Evolutionary conservation across 331 rosid species (phyloP).

Genomic region (Cucumis variabilis): DNA sequence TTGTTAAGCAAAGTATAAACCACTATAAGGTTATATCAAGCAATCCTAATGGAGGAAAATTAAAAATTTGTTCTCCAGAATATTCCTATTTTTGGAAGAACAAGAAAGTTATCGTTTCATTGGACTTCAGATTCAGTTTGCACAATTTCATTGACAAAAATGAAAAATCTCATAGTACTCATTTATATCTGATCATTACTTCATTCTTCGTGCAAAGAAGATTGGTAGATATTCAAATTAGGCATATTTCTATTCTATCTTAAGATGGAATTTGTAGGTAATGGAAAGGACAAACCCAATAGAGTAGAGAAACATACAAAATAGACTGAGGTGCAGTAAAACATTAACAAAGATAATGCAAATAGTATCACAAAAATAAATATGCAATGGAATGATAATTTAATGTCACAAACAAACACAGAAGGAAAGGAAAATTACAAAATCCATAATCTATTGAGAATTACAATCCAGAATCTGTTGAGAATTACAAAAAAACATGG

Average conservation of each 20-base stretch:
- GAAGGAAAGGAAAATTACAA: too few relatives aligned
- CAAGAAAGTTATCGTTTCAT: neutral
- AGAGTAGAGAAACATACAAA: neutral
- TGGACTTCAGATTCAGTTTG: neutral
- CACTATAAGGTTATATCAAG: too few relatives aligned
- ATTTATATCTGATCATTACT: neutral
- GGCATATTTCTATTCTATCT: slow-evolving; percentile 6
- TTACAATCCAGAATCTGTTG: too few relatives aligned
- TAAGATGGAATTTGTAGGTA: neutral
- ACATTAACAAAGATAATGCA: slow-evolving; percentile 29
- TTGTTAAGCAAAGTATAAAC: too few relatives aligned
- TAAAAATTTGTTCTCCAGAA: too few relatives aligned
- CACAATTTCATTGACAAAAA: neutral
- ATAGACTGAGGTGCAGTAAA: slow-evolving; percentile 35
- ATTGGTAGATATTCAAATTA: neutral
- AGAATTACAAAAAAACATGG: slow-evolving; percentile 18
- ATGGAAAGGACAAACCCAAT: neutral
- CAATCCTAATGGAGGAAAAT: too few relatives aligned
- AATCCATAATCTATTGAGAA: too few relatives aligned
- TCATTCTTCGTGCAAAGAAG: neutral
- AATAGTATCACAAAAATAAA: too few relatives aligned
- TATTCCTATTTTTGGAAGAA: neutral
- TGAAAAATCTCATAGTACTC: neutral
- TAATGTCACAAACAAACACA: too few relatives aligned
- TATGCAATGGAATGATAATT: too few relatives aligned